These are phyloP conservation scores for Aspergillus felis DNA, from an alignment of 2,329 filamentous ascomycete species.

Conservation along the genomic window DNA sequence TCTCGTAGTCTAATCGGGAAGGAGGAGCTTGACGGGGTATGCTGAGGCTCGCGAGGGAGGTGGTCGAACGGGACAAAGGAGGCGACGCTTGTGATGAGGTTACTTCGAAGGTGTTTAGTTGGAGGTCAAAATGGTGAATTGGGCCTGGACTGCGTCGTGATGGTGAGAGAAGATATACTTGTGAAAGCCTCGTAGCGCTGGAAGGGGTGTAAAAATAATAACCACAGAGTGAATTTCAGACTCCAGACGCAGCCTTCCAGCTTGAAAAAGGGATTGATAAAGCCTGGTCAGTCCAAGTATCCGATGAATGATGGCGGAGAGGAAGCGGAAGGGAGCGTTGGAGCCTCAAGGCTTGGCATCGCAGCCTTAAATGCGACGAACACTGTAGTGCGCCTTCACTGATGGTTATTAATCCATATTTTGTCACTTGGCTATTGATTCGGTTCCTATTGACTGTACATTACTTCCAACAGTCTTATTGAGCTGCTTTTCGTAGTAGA, in stretches of 20 bases:
- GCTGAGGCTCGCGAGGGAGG: background rate
- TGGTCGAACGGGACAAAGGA: background rate
- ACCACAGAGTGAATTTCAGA: background rate
- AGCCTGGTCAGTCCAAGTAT: background rate
- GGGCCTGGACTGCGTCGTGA: background rate
- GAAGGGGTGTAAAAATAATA: background rate
- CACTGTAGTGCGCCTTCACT: background rate
- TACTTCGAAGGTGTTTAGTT: background rate
- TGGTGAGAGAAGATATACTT: background rate
- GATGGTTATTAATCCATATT: background rate
- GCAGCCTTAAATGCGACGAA: background rate
- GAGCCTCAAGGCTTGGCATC: conserved; percentile 18
- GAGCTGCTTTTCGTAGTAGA: background rate
- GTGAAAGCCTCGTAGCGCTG: background rate
- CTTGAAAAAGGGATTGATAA: background rate
- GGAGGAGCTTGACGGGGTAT: background rate
- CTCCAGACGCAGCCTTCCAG: background rate
- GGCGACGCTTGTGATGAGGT: background rate
- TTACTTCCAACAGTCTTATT: too few relatives aligned
- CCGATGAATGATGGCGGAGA: conserved; percentile 1
- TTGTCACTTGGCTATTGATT: background rate
- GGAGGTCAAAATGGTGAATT: background rate
- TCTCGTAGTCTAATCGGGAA: background rate
- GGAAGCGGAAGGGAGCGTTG: background rate
- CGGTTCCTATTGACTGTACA: background rate